Base-by-base conservation (phyloP, 305 asterid genomes). In the Solanum aculeatissimum region DNA sequence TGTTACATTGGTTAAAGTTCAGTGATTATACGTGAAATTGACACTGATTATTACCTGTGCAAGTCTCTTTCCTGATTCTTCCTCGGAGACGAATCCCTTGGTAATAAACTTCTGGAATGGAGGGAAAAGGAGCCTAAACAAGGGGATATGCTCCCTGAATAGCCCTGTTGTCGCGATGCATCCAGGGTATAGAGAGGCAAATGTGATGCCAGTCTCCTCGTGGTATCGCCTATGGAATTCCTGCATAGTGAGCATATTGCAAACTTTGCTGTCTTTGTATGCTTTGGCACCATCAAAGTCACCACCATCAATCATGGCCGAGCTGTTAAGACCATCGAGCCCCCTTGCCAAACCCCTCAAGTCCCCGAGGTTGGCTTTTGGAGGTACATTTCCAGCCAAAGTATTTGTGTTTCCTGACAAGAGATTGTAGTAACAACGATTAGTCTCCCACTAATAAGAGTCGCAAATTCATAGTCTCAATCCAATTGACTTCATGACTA, bases 231-330 rank as follows among this genome's bases (percentile, higher is more conserved):
- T 85, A 90, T 97, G 99, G 71, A 97, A 95, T 71, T 95, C 99
- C 89, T 97, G 99, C 99, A 97, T 97, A 1, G 94, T 94, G 53
- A 97, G 94, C 99, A 97, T 95, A 88, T 97, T 97, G 93, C 99
- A 97, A 38, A 97, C 98, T 66, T 97, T 97, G 95, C 98, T 97
- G 58, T 97, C 99, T 87, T 97, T 97, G 87, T 95, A 97, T 1
- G 99, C 99, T 85, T 97, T 97, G 7, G 99, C 99, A 1, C 99
- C 99, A 55, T 97, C 99, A 23, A 93, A 97, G 7, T 89, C 92
- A 12, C 93, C 97, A 2, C 99, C 98, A 23, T 97, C 99, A 18
- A 97, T 95, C 98, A 95, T 97, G 83, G 97, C 51, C 0, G 98
- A 95, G 89, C 89, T 89, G 87, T 90, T 91, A 49, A 89, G 85